Evolutionary conservation across 345 rosid species (phyloP), one percentile per base, ranked within the genome.

Genomic region (Pistacia vera): DNA sequence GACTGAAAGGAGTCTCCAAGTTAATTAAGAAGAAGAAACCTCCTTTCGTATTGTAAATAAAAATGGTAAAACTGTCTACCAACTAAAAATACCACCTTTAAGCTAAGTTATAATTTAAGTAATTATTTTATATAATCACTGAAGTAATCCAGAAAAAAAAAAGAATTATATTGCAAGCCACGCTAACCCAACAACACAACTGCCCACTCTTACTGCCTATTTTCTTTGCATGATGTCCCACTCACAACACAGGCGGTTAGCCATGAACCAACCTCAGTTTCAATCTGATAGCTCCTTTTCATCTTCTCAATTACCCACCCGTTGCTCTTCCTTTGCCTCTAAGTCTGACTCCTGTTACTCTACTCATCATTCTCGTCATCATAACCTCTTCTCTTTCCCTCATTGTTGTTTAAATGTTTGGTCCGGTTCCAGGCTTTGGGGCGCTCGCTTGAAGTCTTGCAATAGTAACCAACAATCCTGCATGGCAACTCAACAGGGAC

Each of bases 241-340:
- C 67, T 22, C 54, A 57, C 36, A 30, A 38, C 38, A 36, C 49
- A 55, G 72, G 63, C 75, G 77, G 84, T 84, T 82, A 84, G 77
- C 72, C 75, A 55, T 70, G 22, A 72, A 60, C 71, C 62, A 74
- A 38, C 48, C 67, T 60, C 17, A 61, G 12, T 38, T 30, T 60
- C 17, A 46, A 5, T 38, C n/a, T 81, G 96, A 91, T 87, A 93
- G 90, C 91, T 81, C 83, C 84, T 59, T 82, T 78, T 76, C 90
- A 82, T 88, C 93, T 85, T 82, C 84, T 68, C 68, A 6, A 41
- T 5, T 41, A 41, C 46, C 46, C 71, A 41, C 65, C 80, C 68
- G 65, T 75, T 72, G 30, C 75, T 73, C 65, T 83, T 81, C 78
- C 92, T 88, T 88, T 77, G 49, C 60, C 77, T 70, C 80, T 49